A percentile compares a stretch with the other conserved stretches of the same genome.
These are phyloP conservation scores for Neonectria punicea DNA, from an alignment of 2,329 filamentous ascomycete species.

Conservation along the genomic window DNA sequence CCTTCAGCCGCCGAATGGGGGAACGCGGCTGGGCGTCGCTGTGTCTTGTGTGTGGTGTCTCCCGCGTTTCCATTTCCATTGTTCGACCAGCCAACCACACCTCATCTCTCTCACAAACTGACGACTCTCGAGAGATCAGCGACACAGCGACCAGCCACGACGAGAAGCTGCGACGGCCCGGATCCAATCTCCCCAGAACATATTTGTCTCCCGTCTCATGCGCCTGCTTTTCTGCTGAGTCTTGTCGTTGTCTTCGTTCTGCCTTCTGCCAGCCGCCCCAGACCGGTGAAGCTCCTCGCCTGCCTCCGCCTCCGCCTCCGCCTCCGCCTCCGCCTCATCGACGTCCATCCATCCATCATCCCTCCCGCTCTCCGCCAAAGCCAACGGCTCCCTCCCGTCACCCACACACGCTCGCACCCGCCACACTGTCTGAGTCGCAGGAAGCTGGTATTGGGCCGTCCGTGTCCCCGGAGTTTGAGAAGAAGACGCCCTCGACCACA, in stretches of 20 bases:
- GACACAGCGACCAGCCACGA: neutral
- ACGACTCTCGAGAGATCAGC: neutral
- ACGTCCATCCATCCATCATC: conserved; percentile 20
- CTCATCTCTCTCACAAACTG: conserved; percentile 3
- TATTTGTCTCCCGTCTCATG: neutral
- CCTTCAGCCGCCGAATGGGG: conserved; percentile 39
- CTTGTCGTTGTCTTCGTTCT: conserved; percentile 3
- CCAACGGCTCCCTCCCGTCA: conserved; percentile 10
- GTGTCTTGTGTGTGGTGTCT: conserved; percentile 4
- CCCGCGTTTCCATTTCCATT: conserved; percentile 32
- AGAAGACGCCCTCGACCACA: conserved; percentile 45
- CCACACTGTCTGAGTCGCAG: conserved; percentile 52
- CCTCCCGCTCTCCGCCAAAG: conserved; percentile 16
- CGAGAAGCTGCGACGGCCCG: conserved; percentile 13
- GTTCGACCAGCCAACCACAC: conserved; percentile 19
- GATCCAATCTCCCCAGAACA: conserved; percentile 3
- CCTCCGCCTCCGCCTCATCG: conserved; percentile 25
- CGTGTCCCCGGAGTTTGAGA: conserved; percentile 49
- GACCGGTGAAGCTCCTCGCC: conserved; percentile 29
- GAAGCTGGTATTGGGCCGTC: conserved; percentile 49
- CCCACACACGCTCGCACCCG: conserved; percentile 40
- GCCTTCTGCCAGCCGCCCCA: conserved; percentile 10
- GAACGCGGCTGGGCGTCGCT: conserved; percentile 26
- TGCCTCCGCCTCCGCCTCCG: conserved; percentile 22
- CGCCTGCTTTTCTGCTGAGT: neutral